Evolutionary conservation across 352 stramenopile genomes (phyloP).

Genomic region (Peronospora farinosa): DNA sequence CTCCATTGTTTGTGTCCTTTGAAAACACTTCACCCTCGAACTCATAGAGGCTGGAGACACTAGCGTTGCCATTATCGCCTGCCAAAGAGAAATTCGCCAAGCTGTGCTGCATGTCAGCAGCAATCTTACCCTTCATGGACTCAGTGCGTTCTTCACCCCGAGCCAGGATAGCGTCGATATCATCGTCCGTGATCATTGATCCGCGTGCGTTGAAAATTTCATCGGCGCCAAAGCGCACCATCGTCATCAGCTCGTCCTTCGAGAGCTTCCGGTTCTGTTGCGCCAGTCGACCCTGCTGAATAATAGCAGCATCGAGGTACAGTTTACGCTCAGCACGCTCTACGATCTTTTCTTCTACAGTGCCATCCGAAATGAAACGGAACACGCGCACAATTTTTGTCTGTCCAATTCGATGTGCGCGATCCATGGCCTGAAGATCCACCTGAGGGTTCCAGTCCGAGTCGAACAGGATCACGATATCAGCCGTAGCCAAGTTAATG

Average conservation of each 20-base stretch:
- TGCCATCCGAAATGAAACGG: conserved; percentile 95
- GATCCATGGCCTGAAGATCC: conserved; percentile 98
- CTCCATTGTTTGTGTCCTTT: conserved; percentile 77
- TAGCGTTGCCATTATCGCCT: conserved; percentile 72
- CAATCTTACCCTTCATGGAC: conserved; percentile 83
- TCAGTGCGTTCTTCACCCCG: conserved; percentile 89
- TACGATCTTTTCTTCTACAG: conserved; percentile 99
- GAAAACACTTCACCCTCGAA: conserved; percentile 87
- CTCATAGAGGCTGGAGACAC: conserved; percentile 80
- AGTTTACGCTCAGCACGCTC: conserved; percentile 97
- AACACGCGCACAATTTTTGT: conserved; percentile 98
- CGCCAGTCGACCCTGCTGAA: conserved; percentile 96
- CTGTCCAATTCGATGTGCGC: conserved; percentile 97
- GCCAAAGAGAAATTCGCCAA: conserved; percentile 93
- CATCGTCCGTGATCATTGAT: conserved; percentile 88
- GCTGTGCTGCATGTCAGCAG: conserved; percentile 92
- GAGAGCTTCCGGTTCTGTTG: conserved; percentile 88
- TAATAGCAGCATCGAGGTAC: conserved; percentile 97
- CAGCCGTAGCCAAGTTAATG: conserved; percentile 98
- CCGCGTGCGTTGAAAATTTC: conserved; percentile 86
- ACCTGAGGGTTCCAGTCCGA: conserved; percentile 98
- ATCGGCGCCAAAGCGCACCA: conserved; percentile 88
- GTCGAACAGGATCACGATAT: conserved; percentile 98
- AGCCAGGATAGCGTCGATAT: conserved; percentile 89
- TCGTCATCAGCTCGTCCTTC: conserved; percentile 97